Conservation (phyloP, 2,329 filamentous ascomycete genomes). For the Cercospora berteroae region DNA sequence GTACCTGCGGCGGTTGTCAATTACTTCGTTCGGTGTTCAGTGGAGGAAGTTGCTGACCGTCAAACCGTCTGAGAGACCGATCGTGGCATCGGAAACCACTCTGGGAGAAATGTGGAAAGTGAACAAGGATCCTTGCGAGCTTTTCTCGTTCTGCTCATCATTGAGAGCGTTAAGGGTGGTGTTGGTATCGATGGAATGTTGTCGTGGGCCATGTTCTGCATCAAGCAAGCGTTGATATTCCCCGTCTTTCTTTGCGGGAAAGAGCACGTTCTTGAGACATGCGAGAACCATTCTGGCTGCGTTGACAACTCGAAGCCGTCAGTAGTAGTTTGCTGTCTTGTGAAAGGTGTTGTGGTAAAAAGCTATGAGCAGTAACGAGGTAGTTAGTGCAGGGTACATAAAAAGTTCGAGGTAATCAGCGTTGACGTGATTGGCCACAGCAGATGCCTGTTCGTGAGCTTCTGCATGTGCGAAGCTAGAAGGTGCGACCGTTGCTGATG, state of each 20-base stretch:
- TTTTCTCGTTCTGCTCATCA: conserved; percentile 5
- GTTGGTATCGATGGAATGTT: conserved; percentile 9
- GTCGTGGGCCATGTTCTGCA: conserved; percentile 8
- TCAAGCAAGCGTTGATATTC: conserved; percentile 12
- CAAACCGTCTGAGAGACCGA: conserved; percentile 45
- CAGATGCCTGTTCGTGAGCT: background rate
- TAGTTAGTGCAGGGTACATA: background rate
- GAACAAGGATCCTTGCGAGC: background rate
- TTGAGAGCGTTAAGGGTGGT: background rate
- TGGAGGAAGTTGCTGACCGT: conserved; percentile 35
- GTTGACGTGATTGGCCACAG: background rate
- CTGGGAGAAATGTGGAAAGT: conserved; percentile 35
- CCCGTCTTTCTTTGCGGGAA: conserved; percentile 9
- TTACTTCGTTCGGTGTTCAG: background rate
- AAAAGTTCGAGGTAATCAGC: background rate
- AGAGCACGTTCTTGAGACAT: conserved; percentile 10
- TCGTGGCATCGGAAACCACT: conserved; percentile 47
- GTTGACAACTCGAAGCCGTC: background rate
- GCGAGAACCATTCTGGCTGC: conserved; percentile 11
- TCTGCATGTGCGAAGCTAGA: background rate
- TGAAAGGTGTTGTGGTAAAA: background rate
- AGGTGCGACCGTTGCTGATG: background rate
- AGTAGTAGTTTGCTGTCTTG: background rate
- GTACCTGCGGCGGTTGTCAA: conserved; percentile 15
- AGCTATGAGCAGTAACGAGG: background rate